phyloP scores from a whole-genome alignment of 176 grass and related monocot species.

The Echinochloa phyllopogon region DNA sequence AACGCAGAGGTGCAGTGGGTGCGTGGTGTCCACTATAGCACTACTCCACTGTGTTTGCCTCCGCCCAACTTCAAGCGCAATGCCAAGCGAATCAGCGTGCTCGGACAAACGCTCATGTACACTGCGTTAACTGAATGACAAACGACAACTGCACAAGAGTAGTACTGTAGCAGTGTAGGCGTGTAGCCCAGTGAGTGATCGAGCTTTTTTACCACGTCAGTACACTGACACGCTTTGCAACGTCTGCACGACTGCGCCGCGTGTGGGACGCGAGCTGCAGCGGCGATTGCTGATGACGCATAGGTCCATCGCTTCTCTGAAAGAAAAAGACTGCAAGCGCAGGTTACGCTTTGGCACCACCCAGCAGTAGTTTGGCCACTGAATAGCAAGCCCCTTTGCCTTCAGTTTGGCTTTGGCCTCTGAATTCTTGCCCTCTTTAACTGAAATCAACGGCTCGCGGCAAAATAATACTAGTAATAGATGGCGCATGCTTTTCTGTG shows the following conservation, averaged over 20 bases:
- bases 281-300: constrained; percentile 21
- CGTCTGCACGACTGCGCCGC: background rate
- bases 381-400: too few relatives aligned
- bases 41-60: background rate
- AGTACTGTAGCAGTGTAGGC: background rate
- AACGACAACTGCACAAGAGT: background rate
- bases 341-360: background rate
- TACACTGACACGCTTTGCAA: constrained; percentile 30
- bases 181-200: background rate
- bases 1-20: background rate
- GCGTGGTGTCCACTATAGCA: background rate
- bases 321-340: background rate
- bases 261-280: background rate
- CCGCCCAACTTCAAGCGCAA: background rate
- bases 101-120: background rate
- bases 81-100: constrained; percentile 1
- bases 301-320: background rate
- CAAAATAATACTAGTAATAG: background rate
- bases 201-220: background rate
- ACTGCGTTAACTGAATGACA: background rate
- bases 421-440: background rate
- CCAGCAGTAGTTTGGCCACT: background rate
- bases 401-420: background rate
- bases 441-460: background rate
- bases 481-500: background rate